Evolutionary conservation across 441 rosid genomes (phyloP).

Genomic region (Bocquillonia castaneifolia): DNA sequence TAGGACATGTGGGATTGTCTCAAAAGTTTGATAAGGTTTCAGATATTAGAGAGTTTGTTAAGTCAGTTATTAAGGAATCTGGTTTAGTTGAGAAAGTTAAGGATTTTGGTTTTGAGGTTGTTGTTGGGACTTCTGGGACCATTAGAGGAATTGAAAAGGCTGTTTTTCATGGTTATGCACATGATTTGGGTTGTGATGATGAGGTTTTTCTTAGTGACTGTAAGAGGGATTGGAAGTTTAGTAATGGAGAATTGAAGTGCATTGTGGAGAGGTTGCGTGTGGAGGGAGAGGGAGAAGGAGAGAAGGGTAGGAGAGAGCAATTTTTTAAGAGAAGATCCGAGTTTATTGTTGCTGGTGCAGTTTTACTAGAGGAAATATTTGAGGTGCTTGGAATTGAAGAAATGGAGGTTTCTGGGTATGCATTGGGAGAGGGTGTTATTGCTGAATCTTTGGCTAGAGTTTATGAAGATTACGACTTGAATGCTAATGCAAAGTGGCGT

Average conservation of each 20-base stretch:
- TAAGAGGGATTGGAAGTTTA: slow-evolving; percentile 59
- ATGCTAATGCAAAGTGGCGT: slow-evolving; percentile 55
- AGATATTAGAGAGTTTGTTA: slow-evolving; percentile 43
- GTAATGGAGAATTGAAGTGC: slow-evolving; percentile 35
- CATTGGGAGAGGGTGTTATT: slow-evolving; percentile 59
- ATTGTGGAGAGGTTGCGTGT: slow-evolving; percentile 45
- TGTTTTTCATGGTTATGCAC: slow-evolving; percentile 40
- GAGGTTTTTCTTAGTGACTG: slow-evolving; percentile 25
- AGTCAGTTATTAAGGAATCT: slow-evolving; percentile 36
- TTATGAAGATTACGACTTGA: slow-evolving; percentile 45
- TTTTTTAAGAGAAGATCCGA: slow-evolving; percentile 57
- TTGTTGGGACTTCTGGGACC: slow-evolving; percentile 62
- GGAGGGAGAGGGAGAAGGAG: slow-evolving; percentile 43
- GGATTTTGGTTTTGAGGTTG: slow-evolving; percentile 45
- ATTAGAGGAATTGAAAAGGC: slow-evolving; percentile 60
- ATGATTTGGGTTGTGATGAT: slow-evolving; percentile 20
- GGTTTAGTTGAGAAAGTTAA: slow-evolving; percentile 41
- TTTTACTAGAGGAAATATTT: slow-evolving; percentile 60
- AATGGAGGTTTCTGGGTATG: slow-evolving; percentile 64
- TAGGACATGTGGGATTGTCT: slow-evolving; percentile 62
- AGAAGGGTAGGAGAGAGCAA: slow-evolving; percentile 36
- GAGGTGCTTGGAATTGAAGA: slow-evolving; percentile 49
- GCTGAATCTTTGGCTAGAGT: slow-evolving; percentile 46
- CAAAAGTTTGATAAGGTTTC: slow-evolving; percentile 34
- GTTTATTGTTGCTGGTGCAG: slow-evolving; percentile 62